Percentiles rank a stretch among this genome's conserved stretches.
phyloP scores from a whole-genome alignment of 768 basidiomycete genomes.

The Naganishia kalamii region DNA sequence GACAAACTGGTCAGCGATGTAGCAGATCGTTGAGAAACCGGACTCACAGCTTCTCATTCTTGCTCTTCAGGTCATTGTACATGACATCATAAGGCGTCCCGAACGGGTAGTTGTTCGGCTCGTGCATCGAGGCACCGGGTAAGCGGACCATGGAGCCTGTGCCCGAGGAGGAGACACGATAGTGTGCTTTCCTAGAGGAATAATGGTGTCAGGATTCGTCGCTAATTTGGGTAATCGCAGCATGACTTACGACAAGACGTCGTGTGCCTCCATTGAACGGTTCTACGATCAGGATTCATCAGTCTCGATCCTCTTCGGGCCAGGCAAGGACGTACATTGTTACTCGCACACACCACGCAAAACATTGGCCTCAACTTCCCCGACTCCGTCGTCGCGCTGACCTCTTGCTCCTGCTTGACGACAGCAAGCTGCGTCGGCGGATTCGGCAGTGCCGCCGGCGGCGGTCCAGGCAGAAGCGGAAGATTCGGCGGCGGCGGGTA shows the following conservation, averaged over 20 bases:
- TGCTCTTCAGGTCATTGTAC: constrained; percentile 76
- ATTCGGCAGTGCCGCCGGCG: background rate
- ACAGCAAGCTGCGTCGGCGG: background rate
- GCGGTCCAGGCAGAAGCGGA: constrained; percentile 1
- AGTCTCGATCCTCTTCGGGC: no score
- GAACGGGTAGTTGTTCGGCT: constrained; percentile 92
- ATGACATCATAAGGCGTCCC: constrained; percentile 96
- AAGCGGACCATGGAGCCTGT: constrained; percentile 95
- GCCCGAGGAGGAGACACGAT: constrained; percentile 84
- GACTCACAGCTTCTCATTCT: constrained; percentile 76
- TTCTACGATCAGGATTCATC: constrained; percentile 55
- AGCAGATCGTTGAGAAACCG: no score
- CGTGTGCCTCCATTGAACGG: constrained; percentile 96
- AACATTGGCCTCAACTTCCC: constrained; percentile 61
- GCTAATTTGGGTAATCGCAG: background rate
- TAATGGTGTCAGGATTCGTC: background rate
- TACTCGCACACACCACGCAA: constrained; percentile 98
- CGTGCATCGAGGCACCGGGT: constrained; percentile 92
- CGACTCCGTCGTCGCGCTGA: background rate
- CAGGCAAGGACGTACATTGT: constrained; percentile 65
- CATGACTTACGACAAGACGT: constrained; percentile 69
- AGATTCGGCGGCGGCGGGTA: background rate
- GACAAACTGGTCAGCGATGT: background rate
- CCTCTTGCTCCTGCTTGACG: background rate
- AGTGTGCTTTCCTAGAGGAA: constrained; percentile 70